Conservation (phyloP, 805 yeast species). For the Candida nitratophila region DNA sequence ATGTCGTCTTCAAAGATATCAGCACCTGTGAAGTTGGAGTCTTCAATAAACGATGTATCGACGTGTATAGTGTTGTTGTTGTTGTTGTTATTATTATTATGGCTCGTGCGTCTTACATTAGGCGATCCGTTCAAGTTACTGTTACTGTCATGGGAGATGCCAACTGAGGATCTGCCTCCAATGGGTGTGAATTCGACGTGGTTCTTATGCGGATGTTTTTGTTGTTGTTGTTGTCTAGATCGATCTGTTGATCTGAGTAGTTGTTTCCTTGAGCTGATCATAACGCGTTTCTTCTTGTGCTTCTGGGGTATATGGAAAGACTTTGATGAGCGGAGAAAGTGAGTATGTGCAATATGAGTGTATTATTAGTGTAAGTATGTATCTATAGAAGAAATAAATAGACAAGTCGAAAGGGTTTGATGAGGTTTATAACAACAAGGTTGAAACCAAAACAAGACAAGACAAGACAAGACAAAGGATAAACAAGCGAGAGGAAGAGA, state of each 20-base stretch:
- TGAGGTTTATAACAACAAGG: too few relatives aligned
- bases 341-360: too few relatives aligned
- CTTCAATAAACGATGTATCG: constrained; percentile 15
- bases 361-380: too few relatives aligned
- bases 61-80: not conserved
- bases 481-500: not conserved
- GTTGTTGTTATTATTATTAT: not conserved
- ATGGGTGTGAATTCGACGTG: constrained; percentile 35
- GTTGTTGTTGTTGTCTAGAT: not conserved
- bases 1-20: constrained; percentile 19
- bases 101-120: not conserved
- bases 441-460: too few relatives aligned
- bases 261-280: not conserved
- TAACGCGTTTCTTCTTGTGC: not conserved
- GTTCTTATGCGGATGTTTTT: constrained; percentile 4
- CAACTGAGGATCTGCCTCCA: constrained; percentile 18
- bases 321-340: too few relatives aligned
- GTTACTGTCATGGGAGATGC: constrained; percentile 2
- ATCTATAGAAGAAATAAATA: too few relatives aligned
- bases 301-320: not conserved
- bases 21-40: constrained; percentile 15
- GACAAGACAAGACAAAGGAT: too few relatives aligned
- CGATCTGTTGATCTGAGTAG: not conserved
- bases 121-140: not conserved
- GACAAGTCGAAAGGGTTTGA: too few relatives aligned